phyloP scores from a whole-genome alignment of 139 green algal species.

The Micractinium conductrix region DNA sequence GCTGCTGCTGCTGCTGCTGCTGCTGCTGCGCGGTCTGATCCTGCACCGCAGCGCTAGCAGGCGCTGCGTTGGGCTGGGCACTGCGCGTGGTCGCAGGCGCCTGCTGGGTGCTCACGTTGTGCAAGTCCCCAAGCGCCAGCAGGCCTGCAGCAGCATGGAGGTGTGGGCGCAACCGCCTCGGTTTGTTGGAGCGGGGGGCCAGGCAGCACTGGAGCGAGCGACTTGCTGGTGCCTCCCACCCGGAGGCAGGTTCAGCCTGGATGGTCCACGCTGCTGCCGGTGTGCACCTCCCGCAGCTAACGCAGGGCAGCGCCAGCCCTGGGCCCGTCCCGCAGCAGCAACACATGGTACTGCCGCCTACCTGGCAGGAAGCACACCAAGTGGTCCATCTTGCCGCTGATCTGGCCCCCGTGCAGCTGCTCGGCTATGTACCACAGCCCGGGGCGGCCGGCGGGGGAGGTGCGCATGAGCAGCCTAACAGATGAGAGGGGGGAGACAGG shows the following conservation, averaged over 20 bases:
- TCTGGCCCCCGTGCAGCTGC: neutral
- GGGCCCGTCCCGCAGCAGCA: too few species aligned
- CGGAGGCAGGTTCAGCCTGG: too few species aligned
- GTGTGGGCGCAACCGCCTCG: too few species aligned
- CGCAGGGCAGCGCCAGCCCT: conserved; percentile 51
- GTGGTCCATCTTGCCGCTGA: conserved; percentile 78
- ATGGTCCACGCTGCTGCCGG: too few species aligned
- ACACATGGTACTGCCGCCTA: too few species aligned
- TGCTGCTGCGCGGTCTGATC: conserved; percentile 30
- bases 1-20: neutral
- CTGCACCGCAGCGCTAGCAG: conserved; percentile 24
- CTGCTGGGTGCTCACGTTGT: conserved; percentile 53
- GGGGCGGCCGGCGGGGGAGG: conserved; percentile 9
- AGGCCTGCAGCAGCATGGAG: conserved; percentile 53
- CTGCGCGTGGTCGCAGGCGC: neutral
- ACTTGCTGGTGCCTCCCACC: too few species aligned
- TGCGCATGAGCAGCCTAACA: conserved; percentile 31
- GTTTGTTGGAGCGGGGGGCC: too few species aligned
- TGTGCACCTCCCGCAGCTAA: too few species aligned
- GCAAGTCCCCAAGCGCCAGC: conserved; percentile 75
- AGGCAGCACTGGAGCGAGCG: too few species aligned
- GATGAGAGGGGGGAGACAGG: too few species aligned
- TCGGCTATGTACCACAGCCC: conserved; percentile 78
- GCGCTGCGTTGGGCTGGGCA: conserved; percentile 28
- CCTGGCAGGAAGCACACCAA: conserved; percentile 87